phyloP scores from a whole-genome alignment of 805 yeast genomes.

The Saccharomycopsis synnaedendra region DNA sequence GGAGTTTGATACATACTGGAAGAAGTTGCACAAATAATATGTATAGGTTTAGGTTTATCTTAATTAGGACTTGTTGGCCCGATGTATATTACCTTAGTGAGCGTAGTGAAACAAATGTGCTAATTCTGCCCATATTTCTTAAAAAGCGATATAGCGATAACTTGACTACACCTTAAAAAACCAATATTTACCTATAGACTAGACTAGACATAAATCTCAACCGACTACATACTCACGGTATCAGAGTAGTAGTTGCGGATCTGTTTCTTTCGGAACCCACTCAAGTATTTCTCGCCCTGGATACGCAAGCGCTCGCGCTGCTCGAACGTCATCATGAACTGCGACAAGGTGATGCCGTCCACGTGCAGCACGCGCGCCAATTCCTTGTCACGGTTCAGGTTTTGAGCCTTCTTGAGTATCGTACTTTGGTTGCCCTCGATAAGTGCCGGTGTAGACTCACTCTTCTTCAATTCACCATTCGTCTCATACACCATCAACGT shows the following conservation, averaged over 20 bases:
- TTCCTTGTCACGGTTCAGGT: constrained; percentile 11
- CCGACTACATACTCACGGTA: not conserved
- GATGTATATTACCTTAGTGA: too few species aligned
- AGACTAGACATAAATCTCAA: not conserved
- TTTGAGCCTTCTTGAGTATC: constrained; percentile 14
- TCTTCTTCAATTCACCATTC: not conserved
- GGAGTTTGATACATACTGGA: constrained; percentile 32
- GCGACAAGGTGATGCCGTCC: constrained; percentile 14
- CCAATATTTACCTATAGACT: too few species aligned
- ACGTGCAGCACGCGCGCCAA: constrained; percentile 12
- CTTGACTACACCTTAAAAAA: too few species aligned
- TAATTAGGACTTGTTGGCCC: too few species aligned
- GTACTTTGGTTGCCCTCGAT: not conserved
- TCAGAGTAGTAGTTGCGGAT: constrained; percentile 13
- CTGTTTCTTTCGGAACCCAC: constrained; percentile 12
- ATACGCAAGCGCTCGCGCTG: constrained; percentile 11
- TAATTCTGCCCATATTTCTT: not conserved
- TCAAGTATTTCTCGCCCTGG: constrained; percentile 8
- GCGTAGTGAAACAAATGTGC: not conserved
- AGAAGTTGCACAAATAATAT: constrained; percentile 11
- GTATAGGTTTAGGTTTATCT: too few species aligned
- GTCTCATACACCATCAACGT: constrained; percentile 11
- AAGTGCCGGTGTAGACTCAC: not conserved
- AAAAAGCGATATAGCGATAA: not conserved
- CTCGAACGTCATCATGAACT: constrained; percentile 14